Base-by-base conservation (phyloP, 2,329 filamentous ascomycete genomes). In the Epichloe festucae region DNA sequence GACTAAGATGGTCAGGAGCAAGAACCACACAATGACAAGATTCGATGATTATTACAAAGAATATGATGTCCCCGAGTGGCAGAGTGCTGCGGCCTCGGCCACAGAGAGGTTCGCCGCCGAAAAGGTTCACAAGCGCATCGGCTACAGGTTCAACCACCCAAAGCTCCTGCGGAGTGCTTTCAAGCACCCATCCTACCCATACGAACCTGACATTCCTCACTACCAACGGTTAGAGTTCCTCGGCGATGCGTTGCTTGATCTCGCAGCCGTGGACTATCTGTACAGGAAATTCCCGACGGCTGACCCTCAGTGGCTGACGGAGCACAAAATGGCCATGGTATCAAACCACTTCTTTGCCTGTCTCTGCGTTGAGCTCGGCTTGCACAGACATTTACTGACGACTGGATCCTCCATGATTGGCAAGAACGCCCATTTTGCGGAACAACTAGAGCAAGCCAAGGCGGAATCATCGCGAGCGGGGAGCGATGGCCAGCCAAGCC, bases 241-340 rank as follows among this genome's bases (percentile, higher is more conserved):
- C 0, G 91, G 91, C 0, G 93, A 97, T 63, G 81, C 91, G 0
- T 74, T 97, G 2, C 80, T 95, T 1, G 90, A 96, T 63, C 86
- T 91, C 80, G 85, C 76, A 11, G 88, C 85, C 60, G 84, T 97
- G 51, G 85, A 90, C 59, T 82, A 87, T 59, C 75, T 98, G 4
- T 97, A 89, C 68, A 76, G 82, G 58, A 75, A 73, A 3, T 89
- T 86, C 59, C 89, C 89, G 0, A 72, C 79, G 49, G 87, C 85
- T 53, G 89, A 95, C 61, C 91, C 93, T 0, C 90, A 97, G 64
- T 97, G 91, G 91, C 74, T 98, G 53, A 97, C 93, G 0, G 93
- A 97, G 67, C 91, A 97, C 74, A 97, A 97, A 70, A 96, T 94
- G 83, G 89, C 90, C n/a, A 96, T 98, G 87, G 90, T 93, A 0